Base-by-base conservation (phyloP, 2,329 filamentous ascomycete genomes). In the Dothistroma septosporum region DNA sequence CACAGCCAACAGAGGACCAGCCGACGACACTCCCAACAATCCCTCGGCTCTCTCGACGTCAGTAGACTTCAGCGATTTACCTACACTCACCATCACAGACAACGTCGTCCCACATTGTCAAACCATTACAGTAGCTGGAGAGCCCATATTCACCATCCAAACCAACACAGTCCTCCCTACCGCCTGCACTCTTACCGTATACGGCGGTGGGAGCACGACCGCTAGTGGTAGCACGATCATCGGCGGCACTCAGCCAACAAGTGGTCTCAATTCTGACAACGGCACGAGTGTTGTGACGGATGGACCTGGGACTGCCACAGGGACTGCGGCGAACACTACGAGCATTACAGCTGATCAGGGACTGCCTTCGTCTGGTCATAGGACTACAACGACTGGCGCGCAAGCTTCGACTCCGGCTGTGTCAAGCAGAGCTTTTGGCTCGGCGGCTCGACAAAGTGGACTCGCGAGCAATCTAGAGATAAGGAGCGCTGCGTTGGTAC, bases 111-210 rank as follows among this genome's bases (percentile, higher is more conserved):
- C 37, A 22, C 57, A 53, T 19, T 65, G 63, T 48, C 41, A 59
- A 16, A 62, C 60, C 4, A 56, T 58, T 11, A 58, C 56, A 31
- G 28, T 46, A 4, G 22, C 61, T 46, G 53, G 53, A 21, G 58
- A 62, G 21, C 19, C 58, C n/a, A 28, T 64, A 10, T 62, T 66
- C 57, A 64, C 59, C 33, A 66, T 66, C 14, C 64, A 66, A 41
- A 66, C 64, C 44, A 62, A 66, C 47, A 66, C 64, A n/a, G 37
- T 59, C 49, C 48, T 63, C 31, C 33, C 48, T 14, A 61, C 62
- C 7, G 60, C 56, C 19, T 60, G 58, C 53, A 60, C 58, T 8
- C 50, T 50, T 16, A 55, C 53, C 11, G 52, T 60, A n/a, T 44
- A 44, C 50, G 24, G 24, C 31, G 28, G 11, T 8, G 50, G 37